Evolutionary conservation across 1,139 yeast genomes (phyloP).

Genomic region (Yamadazyma blattariae): DNA sequence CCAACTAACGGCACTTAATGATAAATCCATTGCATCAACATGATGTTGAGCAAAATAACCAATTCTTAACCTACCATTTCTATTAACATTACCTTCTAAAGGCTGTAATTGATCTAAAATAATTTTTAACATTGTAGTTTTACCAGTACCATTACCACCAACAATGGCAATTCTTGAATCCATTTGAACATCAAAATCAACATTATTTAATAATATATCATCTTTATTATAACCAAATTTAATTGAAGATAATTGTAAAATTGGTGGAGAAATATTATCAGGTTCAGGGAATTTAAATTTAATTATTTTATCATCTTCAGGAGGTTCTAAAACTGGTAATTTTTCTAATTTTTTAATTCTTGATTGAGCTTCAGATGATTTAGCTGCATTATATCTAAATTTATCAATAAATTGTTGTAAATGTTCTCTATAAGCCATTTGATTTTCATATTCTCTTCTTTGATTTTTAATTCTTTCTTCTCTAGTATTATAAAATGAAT

Average conservation of each 20-base stretch:
- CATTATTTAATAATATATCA: constrained; percentile 63
- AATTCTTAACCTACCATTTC: constrained; percentile 83
- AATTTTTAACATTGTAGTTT: constrained; percentile 85
- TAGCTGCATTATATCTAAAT: constrained; percentile 95
- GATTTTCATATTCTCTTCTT: constrained; percentile 91
- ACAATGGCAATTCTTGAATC: constrained; percentile 93
- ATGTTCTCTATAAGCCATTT: constrained; percentile 93
- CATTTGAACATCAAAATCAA: constrained; percentile 88
- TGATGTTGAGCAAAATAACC: constrained; percentile 99
- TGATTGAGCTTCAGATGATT: constrained; percentile 95
- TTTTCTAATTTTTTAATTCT: constrained; percentile 95
- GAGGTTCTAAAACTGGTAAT: constrained; percentile 87
- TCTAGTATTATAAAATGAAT: constrained; percentile 86
- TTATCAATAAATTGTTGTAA: constrained; percentile 93
- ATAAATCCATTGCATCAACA: constrained; percentile 94
- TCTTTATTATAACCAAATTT: constrained; percentile 77
- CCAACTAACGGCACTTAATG: constrained; percentile 90
- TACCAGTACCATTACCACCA: constrained; percentile 99
- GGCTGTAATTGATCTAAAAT: constrained; percentile 79
- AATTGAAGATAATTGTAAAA: constrained; percentile 82
- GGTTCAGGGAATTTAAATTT: constrained; percentile 95
- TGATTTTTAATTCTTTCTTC: constrained; percentile 95
- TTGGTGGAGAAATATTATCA: constrained; percentile 89
- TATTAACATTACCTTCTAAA: constrained; percentile 66
- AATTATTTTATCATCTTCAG: constrained; percentile 85